A percentile compares a stretch with the other conserved stretches of the same genome.
Evolutionary conservation across 2,329 filamentous ascomycete species (phyloP).

Genomic region (Trichoderma brevicompactum): DNA sequence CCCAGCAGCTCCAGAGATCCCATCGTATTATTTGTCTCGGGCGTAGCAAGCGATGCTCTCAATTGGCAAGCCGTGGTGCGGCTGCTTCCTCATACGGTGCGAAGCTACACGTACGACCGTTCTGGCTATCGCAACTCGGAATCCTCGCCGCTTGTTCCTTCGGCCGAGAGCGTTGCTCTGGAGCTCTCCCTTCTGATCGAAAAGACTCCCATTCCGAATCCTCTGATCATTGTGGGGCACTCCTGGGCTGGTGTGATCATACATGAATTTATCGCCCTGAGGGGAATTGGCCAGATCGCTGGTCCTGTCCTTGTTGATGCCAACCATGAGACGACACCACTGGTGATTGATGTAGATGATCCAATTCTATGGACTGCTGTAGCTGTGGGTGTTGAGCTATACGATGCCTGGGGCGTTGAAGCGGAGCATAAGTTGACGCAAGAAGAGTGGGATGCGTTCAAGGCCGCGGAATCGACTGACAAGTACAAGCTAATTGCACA

Average conservation of each 20-base stretch:
- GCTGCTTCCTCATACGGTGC: background rate
- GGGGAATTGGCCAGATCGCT: background rate
- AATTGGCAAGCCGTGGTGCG: slow-evolving; percentile 14
- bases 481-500: slow-evolving; percentile 1
- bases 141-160: slow-evolving; percentile 4
- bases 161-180: slow-evolving; percentile 9
- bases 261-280: slow-evolving; percentile 14
- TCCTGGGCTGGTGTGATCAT: slow-evolving; percentile 4
- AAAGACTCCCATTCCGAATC: slow-evolving; percentile 2
- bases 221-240: slow-evolving; percentile 5
- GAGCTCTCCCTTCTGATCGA: slow-evolving; percentile 1
- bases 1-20: background rate
- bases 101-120: slow-evolving; percentile 7
- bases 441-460: slow-evolving; percentile 15
- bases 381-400: background rate
- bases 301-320: slow-evolving; percentile 15
- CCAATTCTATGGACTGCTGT: slow-evolving; percentile 6
- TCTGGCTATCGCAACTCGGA: slow-evolving; percentile 1
- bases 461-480: background rate
- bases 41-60: slow-evolving; percentile 17
- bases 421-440: slow-evolving; percentile 4
- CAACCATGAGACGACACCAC: slow-evolving; percentile 4
- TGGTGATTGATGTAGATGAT: slow-evolving; percentile 9
- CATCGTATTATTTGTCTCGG: slow-evolving; percentile 3
- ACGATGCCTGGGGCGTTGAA: slow-evolving; percentile 1